These are phyloP conservation scores for Digitaria exilis DNA, from an alignment of 202 grass and related monocot genomes.

Conservation along the genomic window DNA sequence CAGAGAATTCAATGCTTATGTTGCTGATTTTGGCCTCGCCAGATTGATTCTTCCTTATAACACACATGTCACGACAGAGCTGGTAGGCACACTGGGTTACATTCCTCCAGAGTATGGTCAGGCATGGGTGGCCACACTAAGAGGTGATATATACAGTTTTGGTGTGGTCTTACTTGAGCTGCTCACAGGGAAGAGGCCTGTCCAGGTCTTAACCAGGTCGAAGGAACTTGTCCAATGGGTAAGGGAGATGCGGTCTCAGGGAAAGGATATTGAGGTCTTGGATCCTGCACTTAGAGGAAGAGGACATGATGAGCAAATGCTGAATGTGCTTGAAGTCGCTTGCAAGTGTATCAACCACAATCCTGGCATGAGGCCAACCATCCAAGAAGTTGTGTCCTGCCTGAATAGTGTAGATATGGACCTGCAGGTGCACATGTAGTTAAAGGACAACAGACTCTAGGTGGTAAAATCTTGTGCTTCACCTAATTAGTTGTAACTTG, in stretches of 20 bases:
- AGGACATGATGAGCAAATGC: conserved; percentile 74
- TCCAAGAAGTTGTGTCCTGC: conserved; percentile 69
- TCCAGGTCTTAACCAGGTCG: conserved; percentile 65
- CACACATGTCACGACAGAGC: conserved; percentile 89
- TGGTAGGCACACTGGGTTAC: conserved; percentile 87
- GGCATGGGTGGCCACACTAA: conserved; percentile 66
- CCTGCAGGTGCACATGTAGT: conserved; percentile 38
- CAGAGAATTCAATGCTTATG: conserved; percentile 68
- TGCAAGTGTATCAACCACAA: conserved; percentile 74
- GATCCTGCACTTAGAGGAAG: conserved; percentile 58
- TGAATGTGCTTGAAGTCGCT: conserved; percentile 74
- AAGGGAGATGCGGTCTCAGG: conserved; percentile 52
- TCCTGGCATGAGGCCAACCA: conserved; percentile 68
- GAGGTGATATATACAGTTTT: conserved; percentile 83
- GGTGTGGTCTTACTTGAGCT: conserved; percentile 85
- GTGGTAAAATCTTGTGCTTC: conserved; percentile 26
- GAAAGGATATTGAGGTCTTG: conserved; percentile 58
- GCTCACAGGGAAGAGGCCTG: conserved; percentile 71
- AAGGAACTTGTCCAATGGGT: conserved; percentile 83
- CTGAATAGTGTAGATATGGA: conserved; percentile 47
- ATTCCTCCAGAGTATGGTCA: conserved; percentile 91
- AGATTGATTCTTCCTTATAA: conserved; percentile 77
- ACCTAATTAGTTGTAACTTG: conserved; percentile 26
- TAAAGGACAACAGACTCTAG: conserved; percentile 32
- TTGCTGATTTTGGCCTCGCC: conserved; percentile 90